A percentile compares a stretch with the other conserved stretches of the same genome.
Evolutionary conservation across 2,329 filamentous ascomycete species (phyloP).

Genomic region (Arthrobotrys conoides): DNA sequence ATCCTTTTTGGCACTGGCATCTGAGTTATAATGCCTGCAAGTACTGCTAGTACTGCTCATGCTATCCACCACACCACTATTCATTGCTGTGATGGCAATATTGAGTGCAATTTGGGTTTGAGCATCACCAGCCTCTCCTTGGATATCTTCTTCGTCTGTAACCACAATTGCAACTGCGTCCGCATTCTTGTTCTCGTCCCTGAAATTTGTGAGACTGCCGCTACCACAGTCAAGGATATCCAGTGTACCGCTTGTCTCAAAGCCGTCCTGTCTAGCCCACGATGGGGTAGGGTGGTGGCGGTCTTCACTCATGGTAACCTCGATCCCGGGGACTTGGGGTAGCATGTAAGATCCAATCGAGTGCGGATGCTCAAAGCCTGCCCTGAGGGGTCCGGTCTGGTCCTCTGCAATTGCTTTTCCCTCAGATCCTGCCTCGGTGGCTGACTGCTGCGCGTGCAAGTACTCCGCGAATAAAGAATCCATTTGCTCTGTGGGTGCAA

Average conservation of each 20-base stretch:
- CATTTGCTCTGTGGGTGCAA: conserved; percentile 40
- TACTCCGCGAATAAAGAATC: conserved; percentile 53
- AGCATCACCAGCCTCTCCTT: conserved; percentile 46
- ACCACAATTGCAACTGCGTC: conserved; percentile 1
- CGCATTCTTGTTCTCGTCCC: conserved; percentile 39
- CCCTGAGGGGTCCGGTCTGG: conserved; percentile 49
- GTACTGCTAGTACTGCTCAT: neutral
- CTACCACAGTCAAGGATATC: conserved; percentile 48
- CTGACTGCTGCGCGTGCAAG: conserved; percentile 33
- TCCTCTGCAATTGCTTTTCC: conserved; percentile 59
- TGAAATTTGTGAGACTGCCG: conserved; percentile 49
- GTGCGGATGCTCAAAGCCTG: conserved; percentile 59
- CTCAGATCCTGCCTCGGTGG: conserved; percentile 46
- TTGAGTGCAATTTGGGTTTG: conserved; percentile 5
- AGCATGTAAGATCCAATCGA: conserved; percentile 55
- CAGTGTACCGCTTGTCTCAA: conserved; percentile 60
- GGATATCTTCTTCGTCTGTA: neutral
- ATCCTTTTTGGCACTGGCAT: conserved; percentile 43
- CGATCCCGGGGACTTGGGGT: conserved; percentile 57
- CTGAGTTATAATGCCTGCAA: conserved; percentile 50
- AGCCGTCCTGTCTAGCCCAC: conserved; percentile 57
- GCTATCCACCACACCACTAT: conserved; percentile 16
- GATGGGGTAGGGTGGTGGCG: conserved; percentile 48
- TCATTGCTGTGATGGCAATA: conserved; percentile 3
- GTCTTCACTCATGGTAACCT: conserved; percentile 49